Evolutionary conservation across 495 filamentous ascomycete genomes (phyloP), one percentile per base, ranked within the genome.

Genomic region (Jackrogersella multiformis): DNA sequence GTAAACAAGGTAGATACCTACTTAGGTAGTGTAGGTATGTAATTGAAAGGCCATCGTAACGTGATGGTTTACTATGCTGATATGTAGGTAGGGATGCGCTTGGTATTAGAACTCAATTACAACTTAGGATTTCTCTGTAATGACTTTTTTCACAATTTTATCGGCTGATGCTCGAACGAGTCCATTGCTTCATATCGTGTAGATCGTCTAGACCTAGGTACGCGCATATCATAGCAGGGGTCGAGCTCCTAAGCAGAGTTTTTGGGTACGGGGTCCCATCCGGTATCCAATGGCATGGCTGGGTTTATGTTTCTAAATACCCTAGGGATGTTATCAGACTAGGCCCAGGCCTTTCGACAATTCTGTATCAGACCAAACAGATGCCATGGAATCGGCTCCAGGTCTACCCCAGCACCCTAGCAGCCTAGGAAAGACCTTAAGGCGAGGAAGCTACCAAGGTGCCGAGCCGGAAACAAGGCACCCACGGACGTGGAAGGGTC

Each of bases 81-180:
- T n/a, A n/a, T n/a, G n/a, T n/a, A n/a, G n/a, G n/a, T n/a, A n/a
- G n/a, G 28, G 49, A 44, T 60, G 60, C 60, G 48, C 55, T 6
- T 18, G 56, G 15, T 46, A 45, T 9, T 30, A 36, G 41, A 51
- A 60, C 15, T 49, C 35, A 10, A 60, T 49, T 34, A 18, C 51
- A 52, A 57, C 20, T 30, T 30, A 7, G 26, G 20, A 41, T 24
- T 32, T 35, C 24, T 45, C 52, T 52, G 44, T 56, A 5, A 61
- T 23, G 32, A 44, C 41, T 28, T 60, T 56, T 28, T 60, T 56
- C 51, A 41, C 26, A 57, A 32, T 15, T 53, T 56, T n/a, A 62
- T 70, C 42, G 52, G 66, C 67, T 70, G 67, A 70, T 66, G 39
- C 67, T 70, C 67, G 67, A 59, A 70, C 39, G 67, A 36, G 28